Base-by-base conservation (phyloP, 225 moss, liverwort and hornwort species). In the Neckera pumila region DNA sequence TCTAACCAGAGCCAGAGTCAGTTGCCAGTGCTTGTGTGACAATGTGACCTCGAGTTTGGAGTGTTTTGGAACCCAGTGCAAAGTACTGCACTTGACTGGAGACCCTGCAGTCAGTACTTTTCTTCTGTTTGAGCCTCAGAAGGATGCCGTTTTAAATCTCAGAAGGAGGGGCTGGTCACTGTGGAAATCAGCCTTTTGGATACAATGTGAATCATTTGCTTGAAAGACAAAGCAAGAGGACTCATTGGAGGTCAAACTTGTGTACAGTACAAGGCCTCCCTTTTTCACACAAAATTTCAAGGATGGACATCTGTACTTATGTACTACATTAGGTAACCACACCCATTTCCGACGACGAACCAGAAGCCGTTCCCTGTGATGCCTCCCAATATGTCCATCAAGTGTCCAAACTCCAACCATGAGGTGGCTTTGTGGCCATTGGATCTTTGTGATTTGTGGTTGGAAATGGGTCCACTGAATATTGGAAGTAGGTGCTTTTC, bases 51-150 rank as follows among this genome's bases (percentile, higher is more conserved):
- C 28, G 10, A 72, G 42, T 71, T 71, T 5, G 40, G 9, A 8
- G 9, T 17, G 10, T 18, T 45, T 4, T 49, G 33, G 19, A 74
- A 74, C 31, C 47, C 47, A 73, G 10, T 72, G 72, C n/a, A 72
- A 10, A 42, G 27, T 5, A 27, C 71, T 27, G 13, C 25, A 42
- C 9, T 71, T 8, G 14, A 26, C 9, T 26, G 11, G 27, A 72
- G 16, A 43, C 23, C 42, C 2, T 17, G 10, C 28, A 72, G 6
- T 72, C 13, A 45, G 72, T 17, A 28, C 3, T 28, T 72, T 72
- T 15, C 42, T 42, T 42, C 4, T 0, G 0, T 15, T 71, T 15
- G 4, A 22, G 38, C 6, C 12, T 12, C 6, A 6, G 0, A 22
- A 21, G 38, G 22, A 49, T 13, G 45, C 8, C 4, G 0, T 14